A percentile compares a stretch with the other conserved stretches of the same genome.
phyloP scores from a whole-genome alignment of 2,329 filamentous ascomycete species.

The Chlorencoelia australis region DNA sequence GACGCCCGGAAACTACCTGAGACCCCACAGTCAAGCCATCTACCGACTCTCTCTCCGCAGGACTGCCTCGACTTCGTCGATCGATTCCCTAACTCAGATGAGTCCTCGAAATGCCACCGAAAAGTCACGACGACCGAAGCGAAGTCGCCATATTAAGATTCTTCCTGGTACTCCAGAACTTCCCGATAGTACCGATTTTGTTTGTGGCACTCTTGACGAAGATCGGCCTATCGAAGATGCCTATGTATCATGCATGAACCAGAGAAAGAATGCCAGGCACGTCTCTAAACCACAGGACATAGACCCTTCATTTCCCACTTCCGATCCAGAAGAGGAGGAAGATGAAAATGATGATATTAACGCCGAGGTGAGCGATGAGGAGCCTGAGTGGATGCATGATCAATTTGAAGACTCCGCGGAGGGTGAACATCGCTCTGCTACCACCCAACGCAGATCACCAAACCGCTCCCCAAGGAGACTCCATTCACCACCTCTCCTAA shows the following conservation, averaged over 20 bases:
- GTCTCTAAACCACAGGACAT: constrained; percentile 88
- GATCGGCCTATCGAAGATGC: constrained; percentile 90
- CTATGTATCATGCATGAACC: constrained; percentile 76
- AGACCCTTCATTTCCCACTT: constrained; percentile 93
- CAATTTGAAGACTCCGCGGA: constrained; percentile 60
- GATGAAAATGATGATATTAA: constrained; percentile 56
- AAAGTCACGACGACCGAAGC: constrained; percentile 9
- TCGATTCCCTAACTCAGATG: constrained; percentile 35
- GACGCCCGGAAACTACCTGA: constrained; percentile 32
- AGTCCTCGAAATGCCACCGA: constrained; percentile 15
- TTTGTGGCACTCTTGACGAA: constrained; percentile 96
- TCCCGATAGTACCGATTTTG: constrained; percentile 95
- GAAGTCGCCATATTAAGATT: constrained; percentile 38
- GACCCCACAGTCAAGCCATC: constrained; percentile 13
- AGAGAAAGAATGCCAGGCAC: constrained; percentile 72
- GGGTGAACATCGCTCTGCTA: constrained; percentile 43
- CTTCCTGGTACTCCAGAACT: constrained; percentile 68
- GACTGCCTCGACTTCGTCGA: constrained; percentile 51
- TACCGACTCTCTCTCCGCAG: constrained; percentile 24
- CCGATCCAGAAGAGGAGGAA: constrained; percentile 79
- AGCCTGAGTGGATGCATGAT: constrained; percentile 60
- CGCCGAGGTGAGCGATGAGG: constrained; percentile 53
- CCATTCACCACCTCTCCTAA: constrained; percentile 42
- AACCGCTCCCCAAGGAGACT: constrained; percentile 51
- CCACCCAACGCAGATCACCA: constrained; percentile 35